Evolutionary conservation across 768 basidiomycete species (phyloP).

Genomic region (Russula vinacea): DNA sequence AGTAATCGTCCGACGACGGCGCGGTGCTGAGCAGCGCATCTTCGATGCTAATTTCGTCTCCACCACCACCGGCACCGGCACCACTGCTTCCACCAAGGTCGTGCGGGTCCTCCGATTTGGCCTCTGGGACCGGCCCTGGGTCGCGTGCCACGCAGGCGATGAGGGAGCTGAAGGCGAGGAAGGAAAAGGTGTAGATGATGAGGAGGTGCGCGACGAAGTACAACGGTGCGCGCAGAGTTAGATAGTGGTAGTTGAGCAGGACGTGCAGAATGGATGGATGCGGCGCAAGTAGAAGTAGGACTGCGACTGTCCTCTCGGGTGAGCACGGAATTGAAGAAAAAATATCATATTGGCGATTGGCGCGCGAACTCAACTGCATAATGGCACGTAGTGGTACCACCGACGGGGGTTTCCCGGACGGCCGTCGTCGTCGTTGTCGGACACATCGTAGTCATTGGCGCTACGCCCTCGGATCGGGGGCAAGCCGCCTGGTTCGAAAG

Average conservation of each 20-base stretch:
- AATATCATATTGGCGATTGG: no score
- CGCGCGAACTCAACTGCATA: conserved; percentile 18
- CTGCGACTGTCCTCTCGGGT: conserved; percentile 40
- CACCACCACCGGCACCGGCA: no score
- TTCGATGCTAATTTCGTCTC: conserved; percentile 45
- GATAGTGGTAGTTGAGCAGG: conserved; percentile 64
- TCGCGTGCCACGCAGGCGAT: conserved; percentile 70
- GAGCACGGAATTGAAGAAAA: background rate
- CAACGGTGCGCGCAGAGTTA: conserved; percentile 47
- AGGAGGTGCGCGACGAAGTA: conserved; percentile 54
- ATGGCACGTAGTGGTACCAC: conserved; percentile 29
- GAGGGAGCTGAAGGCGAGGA: conserved; percentile 68
- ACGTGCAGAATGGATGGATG: conserved; percentile 71
- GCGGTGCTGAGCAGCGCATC: conserved; percentile 56
- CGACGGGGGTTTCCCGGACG: conserved; percentile 14
- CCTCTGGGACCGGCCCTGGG: conserved; percentile 56
- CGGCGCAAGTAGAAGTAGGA: conserved; percentile 62
- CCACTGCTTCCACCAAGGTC: conserved; percentile 3
- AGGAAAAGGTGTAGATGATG: conserved; percentile 61
- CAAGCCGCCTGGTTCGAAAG: conserved; percentile 18
- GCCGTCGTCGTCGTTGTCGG: conserved; percentile 6
- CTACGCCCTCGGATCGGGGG: background rate
- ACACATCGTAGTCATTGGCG: conserved; percentile 16
- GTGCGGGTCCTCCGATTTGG: conserved; percentile 22
- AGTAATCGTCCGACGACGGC: conserved; percentile 43